These are phyloP conservation scores for Fusarium chuoi DNA, from an alignment of 2,329 filamentous ascomycete species.

Conservation along the genomic window DNA sequence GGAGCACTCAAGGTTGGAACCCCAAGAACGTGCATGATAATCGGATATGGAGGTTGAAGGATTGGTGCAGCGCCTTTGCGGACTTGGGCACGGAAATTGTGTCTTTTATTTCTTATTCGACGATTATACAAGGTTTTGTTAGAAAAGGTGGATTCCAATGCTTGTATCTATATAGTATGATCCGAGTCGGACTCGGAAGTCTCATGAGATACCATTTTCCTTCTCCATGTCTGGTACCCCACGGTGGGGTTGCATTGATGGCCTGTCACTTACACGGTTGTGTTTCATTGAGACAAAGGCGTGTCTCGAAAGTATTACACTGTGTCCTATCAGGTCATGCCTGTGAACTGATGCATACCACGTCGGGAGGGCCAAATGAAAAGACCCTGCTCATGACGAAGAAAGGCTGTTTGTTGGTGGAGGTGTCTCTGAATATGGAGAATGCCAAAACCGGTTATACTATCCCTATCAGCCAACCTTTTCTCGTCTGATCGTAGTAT, in stretches of 20 bases:
- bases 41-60: neutral
- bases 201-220: neutral
- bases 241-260: neutral
- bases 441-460: neutral
- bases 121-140: fast-evolving
- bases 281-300: neutral
- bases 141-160: neutral
- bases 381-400: neutral
- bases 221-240: neutral
- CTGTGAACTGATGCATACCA: neutral
- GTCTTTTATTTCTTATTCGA: neutral
- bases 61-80: neutral
- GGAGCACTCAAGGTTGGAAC: constrained; percentile 28
- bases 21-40: neutral
- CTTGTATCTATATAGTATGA: neutral
- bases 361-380: neutral
- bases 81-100: neutral
- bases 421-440: neutral
- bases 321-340: neutral
- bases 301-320: neutral
- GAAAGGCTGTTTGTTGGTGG: neutral
- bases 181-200: neutral
- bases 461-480: neutral
- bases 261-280: neutral
- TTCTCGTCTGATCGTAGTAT: neutral